Evolutionary conservation across 1,284 basidiomycete genomes (phyloP).

Genomic region (Phlebopus sp.): DNA sequence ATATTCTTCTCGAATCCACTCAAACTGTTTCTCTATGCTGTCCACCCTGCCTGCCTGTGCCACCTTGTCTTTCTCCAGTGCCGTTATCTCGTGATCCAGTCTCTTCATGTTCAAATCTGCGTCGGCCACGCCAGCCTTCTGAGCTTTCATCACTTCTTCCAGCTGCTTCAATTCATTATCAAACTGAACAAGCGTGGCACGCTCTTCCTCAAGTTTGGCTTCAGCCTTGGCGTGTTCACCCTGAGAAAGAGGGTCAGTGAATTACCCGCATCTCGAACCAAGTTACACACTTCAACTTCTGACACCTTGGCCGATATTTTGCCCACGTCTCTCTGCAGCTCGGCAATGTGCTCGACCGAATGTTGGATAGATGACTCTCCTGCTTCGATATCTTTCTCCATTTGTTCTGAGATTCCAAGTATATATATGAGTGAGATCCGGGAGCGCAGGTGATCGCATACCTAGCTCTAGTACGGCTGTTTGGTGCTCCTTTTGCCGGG

Average conservation of each 20-base stretch:
- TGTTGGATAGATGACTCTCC: constrained; percentile 61
- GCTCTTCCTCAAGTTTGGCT: constrained; percentile 75
- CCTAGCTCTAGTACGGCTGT: constrained; percentile 85
- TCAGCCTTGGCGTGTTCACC: constrained; percentile 63
- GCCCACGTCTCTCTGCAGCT: constrained; percentile 64
- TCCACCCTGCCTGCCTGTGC: constrained; percentile 43
- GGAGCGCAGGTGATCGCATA: constrained; percentile 35
- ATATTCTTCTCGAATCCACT: constrained; percentile 89
- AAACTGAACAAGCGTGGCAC: constrained; percentile 82
- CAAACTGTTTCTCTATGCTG: constrained; percentile 76
- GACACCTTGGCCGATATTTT: constrained; percentile 54
- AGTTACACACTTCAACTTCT: constrained; percentile 47
- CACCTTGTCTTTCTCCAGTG: constrained; percentile 53
- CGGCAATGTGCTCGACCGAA: constrained; percentile 55
- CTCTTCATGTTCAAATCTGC: constrained; percentile 67
- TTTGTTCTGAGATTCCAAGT: constrained; percentile 61
- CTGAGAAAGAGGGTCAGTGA: constrained; percentile 34
- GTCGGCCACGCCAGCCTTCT: constrained; percentile 74
- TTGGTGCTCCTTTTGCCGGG: constrained; percentile 85
- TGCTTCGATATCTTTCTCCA: constrained; percentile 72
- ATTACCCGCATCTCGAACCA: neutral
- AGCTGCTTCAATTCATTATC: constrained; percentile 86
- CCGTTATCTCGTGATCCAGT: constrained; percentile 51
- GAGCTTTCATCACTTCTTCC: constrained; percentile 77
- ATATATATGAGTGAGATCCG: constrained; percentile 1